Percentiles rank a stretch among this genome's conserved stretches.
Conservation (phyloP, 306 rosid genomes). For the Medicago ruthenica region DNA sequence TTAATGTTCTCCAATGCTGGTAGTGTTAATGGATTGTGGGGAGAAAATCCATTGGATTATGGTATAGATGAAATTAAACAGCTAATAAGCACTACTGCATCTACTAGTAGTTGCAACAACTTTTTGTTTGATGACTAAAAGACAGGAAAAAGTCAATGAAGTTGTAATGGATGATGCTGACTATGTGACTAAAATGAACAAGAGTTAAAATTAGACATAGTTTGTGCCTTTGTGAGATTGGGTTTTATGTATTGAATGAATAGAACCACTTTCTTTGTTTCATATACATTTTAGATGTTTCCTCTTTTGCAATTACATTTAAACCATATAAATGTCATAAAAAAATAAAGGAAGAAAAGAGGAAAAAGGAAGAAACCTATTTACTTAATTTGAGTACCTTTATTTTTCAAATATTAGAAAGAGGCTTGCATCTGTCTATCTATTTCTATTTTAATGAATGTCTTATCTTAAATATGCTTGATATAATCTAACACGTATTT, state of each 20-base stretch:
- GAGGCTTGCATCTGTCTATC: too few species aligned
- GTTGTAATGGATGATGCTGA: constrained; percentile 69
- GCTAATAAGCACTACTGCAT: constrained; percentile 52
- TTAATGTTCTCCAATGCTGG: constrained; percentile 45
- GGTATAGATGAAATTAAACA: constrained; percentile 74
- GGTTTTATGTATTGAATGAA: background rate
- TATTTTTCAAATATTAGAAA: too few species aligned
- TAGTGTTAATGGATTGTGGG: constrained; percentile 50
- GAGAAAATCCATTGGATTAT: constrained; percentile 60
- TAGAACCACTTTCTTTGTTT: constrained; percentile 16
- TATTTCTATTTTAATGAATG: too few species aligned
- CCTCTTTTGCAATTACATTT: too few species aligned
- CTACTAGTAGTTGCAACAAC: constrained; percentile 48
- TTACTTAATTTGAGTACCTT: too few species aligned
- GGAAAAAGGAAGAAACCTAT: too few species aligned
- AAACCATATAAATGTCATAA: too few species aligned
- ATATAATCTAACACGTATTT: too few species aligned
- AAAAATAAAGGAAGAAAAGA: too few species aligned
- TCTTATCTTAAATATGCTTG: too few species aligned
- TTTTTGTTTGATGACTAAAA: constrained; percentile 69
- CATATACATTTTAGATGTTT: constrained; percentile 1
- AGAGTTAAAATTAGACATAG: constrained; percentile 48
- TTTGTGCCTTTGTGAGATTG: constrained; percentile 32
- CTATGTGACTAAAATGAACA: constrained; percentile 44
- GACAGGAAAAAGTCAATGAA: constrained; percentile 60